phyloP scores from a whole-genome alignment of 1,284 basidiomycete species.

The Coniferiporia weirii region DNA sequence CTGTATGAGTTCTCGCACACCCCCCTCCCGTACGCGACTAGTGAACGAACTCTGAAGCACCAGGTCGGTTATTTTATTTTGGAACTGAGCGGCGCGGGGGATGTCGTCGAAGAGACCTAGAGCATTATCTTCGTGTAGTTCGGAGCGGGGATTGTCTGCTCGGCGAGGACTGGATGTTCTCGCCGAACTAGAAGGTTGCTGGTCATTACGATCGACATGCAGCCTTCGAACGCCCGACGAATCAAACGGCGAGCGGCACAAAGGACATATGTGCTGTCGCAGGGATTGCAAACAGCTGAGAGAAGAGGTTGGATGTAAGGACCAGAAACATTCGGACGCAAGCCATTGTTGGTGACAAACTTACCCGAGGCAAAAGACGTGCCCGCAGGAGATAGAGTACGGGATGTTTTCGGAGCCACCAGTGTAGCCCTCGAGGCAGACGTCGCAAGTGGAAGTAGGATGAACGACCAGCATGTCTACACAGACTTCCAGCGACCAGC shows the following conservation, averaged over 20 bases:
- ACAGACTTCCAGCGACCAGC: neutral
- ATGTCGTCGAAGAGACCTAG: conserved; percentile 10
- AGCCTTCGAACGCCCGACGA: conserved; percentile 12
- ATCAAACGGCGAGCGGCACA: conserved; percentile 16
- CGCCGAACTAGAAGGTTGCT: neutral
- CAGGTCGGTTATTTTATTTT: conserved; percentile 10
- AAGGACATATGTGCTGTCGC: conserved; percentile 12
- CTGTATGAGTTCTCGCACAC: conserved; percentile 13
- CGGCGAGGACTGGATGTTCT: neutral
- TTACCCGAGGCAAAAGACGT: conserved; percentile 33
- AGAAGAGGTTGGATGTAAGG: neutral
- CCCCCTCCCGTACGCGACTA: conserved; percentile 2
- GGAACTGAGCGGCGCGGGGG: conserved; percentile 3
- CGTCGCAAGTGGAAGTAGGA: conserved; percentile 40
- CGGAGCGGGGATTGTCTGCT: neutral
- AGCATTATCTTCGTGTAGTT: conserved; percentile 2
- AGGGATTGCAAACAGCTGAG: conserved; percentile 3
- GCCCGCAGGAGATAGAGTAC: conserved; percentile 39
- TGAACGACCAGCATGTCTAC: conserved; percentile 39
- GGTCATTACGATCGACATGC: conserved; percentile 16
- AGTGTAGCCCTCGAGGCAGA: conserved; percentile 41
- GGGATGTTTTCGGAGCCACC: conserved; percentile 30
- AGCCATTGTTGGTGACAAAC: neutral
- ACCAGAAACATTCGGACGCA: no score
- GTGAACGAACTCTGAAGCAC: conserved; percentile 9